Evolutionary conservation across 768 basidiomycete species (phyloP), one percentile per base, ranked within the genome.

Genomic region (Pleurotus tuber-regium): DNA sequence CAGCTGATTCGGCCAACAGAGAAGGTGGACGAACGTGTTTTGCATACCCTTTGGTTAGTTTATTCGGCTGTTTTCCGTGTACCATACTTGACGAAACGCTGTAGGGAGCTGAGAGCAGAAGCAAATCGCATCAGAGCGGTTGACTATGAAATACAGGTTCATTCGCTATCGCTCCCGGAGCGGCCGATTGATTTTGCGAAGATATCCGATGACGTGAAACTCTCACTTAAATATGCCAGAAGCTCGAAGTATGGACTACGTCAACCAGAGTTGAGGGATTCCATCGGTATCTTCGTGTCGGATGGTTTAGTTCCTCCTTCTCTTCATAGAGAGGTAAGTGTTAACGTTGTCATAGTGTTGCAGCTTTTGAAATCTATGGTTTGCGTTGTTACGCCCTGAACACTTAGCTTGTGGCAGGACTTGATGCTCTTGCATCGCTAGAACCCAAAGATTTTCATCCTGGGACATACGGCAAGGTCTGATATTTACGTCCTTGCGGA

Each of bases 371-470:
- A n/a, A n/a, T n/a, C n/a, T n/a, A n/a, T n/a, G n/a, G n/a, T n/a
- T n/a, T n/a, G n/a, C n/a, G n/a, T n/a, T n/a, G n/a, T n/a, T n/a
- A n/a, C n/a, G n/a, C n/a, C n/a, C n/a, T n/a, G n/a, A n/a, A n/a
- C n/a, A n/a, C n/a, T 1, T 52, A 55, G 56, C 41, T 57, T 10
- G 28, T 54, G 24, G 36, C 41, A 8, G 55, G 55, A 50, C 29
- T 58, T 18, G 44, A 58, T 44, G 36, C 51, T 5, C 40, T 58
- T 14, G 54, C 57, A 12, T 35, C 24, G 18, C 40, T 36, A 5
- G 54, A 58, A 33, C 57, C 57, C 0, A 46, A 41, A 35, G 57
- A 58, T 19, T 58, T 49, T 25, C 57, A 58, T 50, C 57, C 57
- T 11, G 50, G 55, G 21, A 56, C 54, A 3, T 25, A 31, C n/a